Base-by-base conservation (phyloP, 768 basidiomycete genomes). In the Neoboletus brunneissimus region DNA sequence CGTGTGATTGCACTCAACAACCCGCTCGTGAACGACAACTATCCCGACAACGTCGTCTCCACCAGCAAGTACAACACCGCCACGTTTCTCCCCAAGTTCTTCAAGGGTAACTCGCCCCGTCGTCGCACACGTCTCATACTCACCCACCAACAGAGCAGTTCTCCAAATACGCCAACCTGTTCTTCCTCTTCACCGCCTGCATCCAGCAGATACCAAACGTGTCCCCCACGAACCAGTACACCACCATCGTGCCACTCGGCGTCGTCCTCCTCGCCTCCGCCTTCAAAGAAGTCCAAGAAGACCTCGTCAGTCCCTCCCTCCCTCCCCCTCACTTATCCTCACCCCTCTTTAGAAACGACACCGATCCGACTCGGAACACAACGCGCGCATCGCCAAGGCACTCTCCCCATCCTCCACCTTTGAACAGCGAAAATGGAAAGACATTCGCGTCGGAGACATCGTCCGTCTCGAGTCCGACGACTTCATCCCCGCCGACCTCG, bases 131-230 rank as follows among this genome's bases (percentile, higher is more conserved):
- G 35, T 12, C 7, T n/a, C 6, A 16, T 37, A 9, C 61, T 67
- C 37, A 71, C 40, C 0, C 34, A 13, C 27, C 29, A 48, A 7
- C 74, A 96, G 95, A 96, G 71, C 94, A 98, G 84, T 97, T 98
- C 78, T 94, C 92, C 43, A 93, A 97, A 83, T 98, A 98, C 70
- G 96, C 97, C 63, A 98, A 99, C 70, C 51, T 98, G 58, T 99
- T 99, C 80, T 99, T 99, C 81, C 79, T 99, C 56, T 98, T 99
- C 78, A 98, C 96, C 31, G 93, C 93, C 20, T 87, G 82, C 73
- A 98, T 98, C 48, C 96, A 98, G 67, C 97, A 99, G 76, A 94
- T 99, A 62, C 97, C 97, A 16, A 91, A 86, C 64, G 95, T 99
- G 8, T 99, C 97, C 1, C 97, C 97, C 16, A 98, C 96, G 3